Conservation (phyloP, 2,329 filamentous ascomycete species). For the Venturia pyrina region DNA sequence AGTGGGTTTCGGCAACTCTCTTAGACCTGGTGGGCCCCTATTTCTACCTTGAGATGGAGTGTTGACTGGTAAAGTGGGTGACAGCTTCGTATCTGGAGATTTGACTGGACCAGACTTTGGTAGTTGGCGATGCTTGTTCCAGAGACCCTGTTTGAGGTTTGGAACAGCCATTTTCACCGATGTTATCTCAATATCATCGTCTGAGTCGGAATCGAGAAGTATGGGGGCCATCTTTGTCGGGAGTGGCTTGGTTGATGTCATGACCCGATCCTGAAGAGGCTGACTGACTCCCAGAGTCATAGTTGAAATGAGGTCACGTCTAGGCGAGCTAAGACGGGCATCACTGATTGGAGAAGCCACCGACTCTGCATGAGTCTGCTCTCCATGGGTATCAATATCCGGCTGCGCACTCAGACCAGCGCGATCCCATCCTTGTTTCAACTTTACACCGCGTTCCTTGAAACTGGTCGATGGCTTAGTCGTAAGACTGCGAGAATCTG, state of each 20-base stretch:
- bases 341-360: neutral
- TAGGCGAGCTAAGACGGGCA: neutral
- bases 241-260: neutral
- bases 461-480: neutral
- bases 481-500: neutral
- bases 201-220: neutral
- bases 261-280: neutral
- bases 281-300: neutral
- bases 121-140: neutral
- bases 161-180: neutral
- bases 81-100: neutral
- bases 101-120: neutral
- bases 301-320: neutral
- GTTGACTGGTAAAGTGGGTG: neutral
- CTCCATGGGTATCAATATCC: neutral
- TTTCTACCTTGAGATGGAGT: neutral
- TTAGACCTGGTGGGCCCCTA: neutral
- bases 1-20: neutral
- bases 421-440: neutral
- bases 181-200: neutral
- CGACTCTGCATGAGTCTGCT: neutral
- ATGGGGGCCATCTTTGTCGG: neutral
- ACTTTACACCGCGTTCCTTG: neutral
- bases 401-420: neutral
- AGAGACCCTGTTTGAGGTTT: neutral